Conservation (phyloP, 2,329 filamentous ascomycete genomes). For the Seiridium unicorne region DNA sequence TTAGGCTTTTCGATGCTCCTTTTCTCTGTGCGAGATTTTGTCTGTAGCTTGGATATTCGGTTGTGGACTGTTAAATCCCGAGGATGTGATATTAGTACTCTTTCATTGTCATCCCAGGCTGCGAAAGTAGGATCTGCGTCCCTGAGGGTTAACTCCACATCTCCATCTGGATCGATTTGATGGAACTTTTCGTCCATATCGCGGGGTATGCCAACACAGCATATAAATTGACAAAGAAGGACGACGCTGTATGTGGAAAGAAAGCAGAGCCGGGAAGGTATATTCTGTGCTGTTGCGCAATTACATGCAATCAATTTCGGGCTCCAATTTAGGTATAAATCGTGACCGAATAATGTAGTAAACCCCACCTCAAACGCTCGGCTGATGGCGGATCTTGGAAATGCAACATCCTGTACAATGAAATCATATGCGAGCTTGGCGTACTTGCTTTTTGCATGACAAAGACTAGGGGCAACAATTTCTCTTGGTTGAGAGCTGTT, state of each 20-base stretch:
- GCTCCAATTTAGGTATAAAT: too few species aligned
- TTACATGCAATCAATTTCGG: too few species aligned
- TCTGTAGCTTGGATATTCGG: background rate
- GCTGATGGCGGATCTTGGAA: too few species aligned
- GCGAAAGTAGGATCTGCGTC: background rate
- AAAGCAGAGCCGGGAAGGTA: background rate
- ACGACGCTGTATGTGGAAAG: background rate
- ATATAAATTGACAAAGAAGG: background rate
- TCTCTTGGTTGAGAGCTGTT: too few species aligned
- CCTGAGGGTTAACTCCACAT: background rate
- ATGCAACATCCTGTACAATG: too few species aligned
- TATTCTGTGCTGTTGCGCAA: too few species aligned
- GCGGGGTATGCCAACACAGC: background rate
- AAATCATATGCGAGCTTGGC: too few species aligned
- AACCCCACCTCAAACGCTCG: too few species aligned
- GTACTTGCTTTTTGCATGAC: too few species aligned
- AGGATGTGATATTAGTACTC: background rate
- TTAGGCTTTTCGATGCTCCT: background rate
- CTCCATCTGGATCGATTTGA: background rate
- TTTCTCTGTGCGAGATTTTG: background rate
- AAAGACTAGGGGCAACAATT: too few species aligned
- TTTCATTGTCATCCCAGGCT: background rate
- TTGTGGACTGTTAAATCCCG: background rate
- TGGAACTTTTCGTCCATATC: background rate
- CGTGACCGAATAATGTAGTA: too few species aligned